These are phyloP conservation scores for Phytophthora pistaciae DNA, from an alignment of 352 stramenopile species.

Conservation along the genomic window DNA sequence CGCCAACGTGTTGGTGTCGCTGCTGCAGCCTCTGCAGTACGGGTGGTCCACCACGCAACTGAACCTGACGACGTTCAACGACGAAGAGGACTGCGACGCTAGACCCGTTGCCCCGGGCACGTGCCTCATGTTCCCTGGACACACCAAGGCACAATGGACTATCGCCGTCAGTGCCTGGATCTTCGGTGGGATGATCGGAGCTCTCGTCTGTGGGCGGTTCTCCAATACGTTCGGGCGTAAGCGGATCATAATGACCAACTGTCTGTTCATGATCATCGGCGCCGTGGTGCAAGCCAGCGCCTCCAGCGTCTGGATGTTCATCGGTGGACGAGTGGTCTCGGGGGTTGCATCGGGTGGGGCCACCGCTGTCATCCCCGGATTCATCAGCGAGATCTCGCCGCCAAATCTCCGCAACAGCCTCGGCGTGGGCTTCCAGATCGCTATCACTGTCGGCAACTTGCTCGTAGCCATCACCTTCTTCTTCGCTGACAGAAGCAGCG, in stretches of 20 bases:
- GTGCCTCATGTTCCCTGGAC: background rate
- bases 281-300: background rate
- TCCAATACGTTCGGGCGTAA: background rate
- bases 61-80: background rate
- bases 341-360: background rate
- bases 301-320: background rate
- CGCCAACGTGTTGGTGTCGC: background rate
- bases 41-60: background rate
- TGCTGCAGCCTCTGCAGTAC: background rate
- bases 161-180: background rate
- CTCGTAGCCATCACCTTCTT: background rate
- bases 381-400: background rate
- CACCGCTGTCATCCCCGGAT: background rate
- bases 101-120: background rate
- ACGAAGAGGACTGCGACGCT: background rate
- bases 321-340: background rate
- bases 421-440: background rate
- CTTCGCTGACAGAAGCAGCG: slow-evolving; percentile 1
- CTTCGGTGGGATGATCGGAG: background rate
- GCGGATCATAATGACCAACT: background rate
- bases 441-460: background rate
- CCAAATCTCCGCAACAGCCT: background rate
- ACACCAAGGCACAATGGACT: background rate
- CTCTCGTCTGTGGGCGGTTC: background rate
- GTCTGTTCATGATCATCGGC: background rate